A percentile compares a stretch with the other conserved stretches of the same genome.
These are phyloP conservation scores for Aspergillus awamori DNA, from an alignment of 2,329 filamentous ascomycete genomes.

Conservation along the genomic window DNA sequence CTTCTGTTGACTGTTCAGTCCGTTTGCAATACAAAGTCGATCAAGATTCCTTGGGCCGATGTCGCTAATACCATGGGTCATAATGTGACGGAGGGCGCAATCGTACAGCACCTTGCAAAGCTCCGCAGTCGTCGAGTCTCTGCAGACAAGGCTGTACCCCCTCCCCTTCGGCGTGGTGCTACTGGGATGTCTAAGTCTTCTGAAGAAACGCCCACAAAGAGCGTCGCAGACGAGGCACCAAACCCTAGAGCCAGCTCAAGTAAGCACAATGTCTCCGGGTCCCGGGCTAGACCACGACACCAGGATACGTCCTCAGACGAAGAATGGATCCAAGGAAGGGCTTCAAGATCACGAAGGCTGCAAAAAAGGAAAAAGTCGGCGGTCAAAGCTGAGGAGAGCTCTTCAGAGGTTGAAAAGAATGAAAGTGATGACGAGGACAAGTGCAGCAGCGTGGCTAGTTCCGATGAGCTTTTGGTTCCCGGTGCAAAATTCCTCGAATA, in stretches of 20 bases:
- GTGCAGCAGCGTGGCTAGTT: neutral
- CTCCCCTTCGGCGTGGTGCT: constrained; percentile 42
- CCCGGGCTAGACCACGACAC: neutral
- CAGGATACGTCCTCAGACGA: constrained; percentile 7
- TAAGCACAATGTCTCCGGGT: neutral
- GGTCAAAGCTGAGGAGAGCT: neutral
- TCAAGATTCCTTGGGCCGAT: constrained; percentile 48
- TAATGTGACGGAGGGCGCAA: constrained; percentile 48
- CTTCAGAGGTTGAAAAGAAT: constrained; percentile 1
- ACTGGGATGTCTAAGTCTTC: constrained; percentile 19
- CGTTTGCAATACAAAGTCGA: constrained; percentile 39
- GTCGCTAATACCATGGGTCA: constrained; percentile 45
- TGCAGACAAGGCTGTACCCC: constrained; percentile 41
- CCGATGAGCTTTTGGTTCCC: constrained; percentile 18
- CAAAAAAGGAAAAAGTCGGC: neutral
- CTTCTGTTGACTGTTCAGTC: constrained; percentile 48
- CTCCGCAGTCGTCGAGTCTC: constrained; percentile 41
- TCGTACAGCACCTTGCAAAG: constrained; percentile 52
- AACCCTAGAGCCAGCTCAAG: neutral
- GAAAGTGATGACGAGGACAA: constrained; percentile 17
- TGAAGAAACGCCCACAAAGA: neutral
- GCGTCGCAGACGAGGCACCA: neutral
- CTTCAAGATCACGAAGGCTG: neutral
- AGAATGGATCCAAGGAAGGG: constrained; percentile 7
- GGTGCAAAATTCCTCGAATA: constrained; percentile 23